Base-by-base conservation (phyloP, 805 yeast genomes). In the Scheffersomyces ergatensis region DNA sequence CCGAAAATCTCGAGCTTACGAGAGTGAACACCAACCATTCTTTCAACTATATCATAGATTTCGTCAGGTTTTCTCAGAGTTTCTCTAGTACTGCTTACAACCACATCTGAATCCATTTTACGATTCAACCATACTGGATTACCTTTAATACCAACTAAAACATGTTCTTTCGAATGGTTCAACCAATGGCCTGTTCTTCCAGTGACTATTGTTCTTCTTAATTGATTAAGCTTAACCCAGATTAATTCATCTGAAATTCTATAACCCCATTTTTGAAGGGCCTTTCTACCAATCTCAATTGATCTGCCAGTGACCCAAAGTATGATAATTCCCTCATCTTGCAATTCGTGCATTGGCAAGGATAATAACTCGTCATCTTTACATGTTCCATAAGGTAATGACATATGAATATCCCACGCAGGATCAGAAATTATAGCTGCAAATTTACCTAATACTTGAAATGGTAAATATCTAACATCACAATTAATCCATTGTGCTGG, bases 171-270 rank as follows among this genome's bases (percentile, higher is more conserved):
- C 0, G 96, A 85, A 62, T 90, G 98, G 57, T 90, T 90, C 39
- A 90, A 70, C 98, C 98, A 90, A 59, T 90, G 98, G 0, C 98
- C 98, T 0, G 98, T 90, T 48, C 97, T 69, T 1, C 98, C 98
- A 0, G 98, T 92, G 44, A 95, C 89, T 33, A 90, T 89, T 0
- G 97, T 90, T 45, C 96, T 70, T 16, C 83, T 79, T 45, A 92
- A 64, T 58, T 92, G 97, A 59, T 90, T 90, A 4, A 93, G 80
- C 60, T 90, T 90, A 44, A 89, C 77, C 98, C 98, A 90, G 7
- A 90, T 77, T 46, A 90, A 62, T 58, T 90, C 97, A 58, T 89
- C 92, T 17, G 78, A 65, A 4, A 84, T 78, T 27, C 63, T 57
- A 57, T 90, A 90, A 1, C 97, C 97, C 96, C 97, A 89, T 43